Conservation (phyloP, 2,329 filamentous ascomycete genomes). For the Xylariomycetidae sp. region DNA sequence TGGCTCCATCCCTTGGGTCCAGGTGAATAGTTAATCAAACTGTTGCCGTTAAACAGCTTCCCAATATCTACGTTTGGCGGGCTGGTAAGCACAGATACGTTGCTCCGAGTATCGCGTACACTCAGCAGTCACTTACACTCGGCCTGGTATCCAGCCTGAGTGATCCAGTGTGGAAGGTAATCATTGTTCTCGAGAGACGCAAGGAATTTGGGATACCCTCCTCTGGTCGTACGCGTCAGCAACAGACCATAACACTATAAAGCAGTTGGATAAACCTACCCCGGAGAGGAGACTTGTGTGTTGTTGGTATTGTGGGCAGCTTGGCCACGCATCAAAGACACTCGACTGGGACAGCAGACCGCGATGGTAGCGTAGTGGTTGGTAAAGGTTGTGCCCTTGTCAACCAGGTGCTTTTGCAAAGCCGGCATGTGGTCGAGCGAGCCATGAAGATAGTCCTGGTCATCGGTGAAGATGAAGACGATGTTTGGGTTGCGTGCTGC, state of each 20-base stretch:
- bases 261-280: neutral
- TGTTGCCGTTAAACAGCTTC: no score
- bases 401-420: neutral
- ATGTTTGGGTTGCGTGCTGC: slow-evolving; percentile 1
- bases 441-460: slow-evolving; percentile 1
- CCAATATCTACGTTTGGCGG: no score
- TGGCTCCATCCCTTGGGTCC: no score
- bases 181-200: no score
- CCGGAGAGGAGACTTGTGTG: neutral
- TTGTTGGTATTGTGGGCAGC: slow-evolving; percentile 1
- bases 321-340: neutral
- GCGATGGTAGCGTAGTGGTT: neutral
- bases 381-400: neutral
- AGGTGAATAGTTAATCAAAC: no score
- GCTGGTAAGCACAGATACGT: neutral
- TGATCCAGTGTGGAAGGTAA: no score
- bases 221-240: no score
- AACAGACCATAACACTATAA: no score
- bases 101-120: neutral
- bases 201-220: no score
- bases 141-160: no score
- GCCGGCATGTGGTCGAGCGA: neutral
- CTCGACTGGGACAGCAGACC: neutral
- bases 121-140: no score
- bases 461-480: slow-evolving; percentile 1